phyloP scores from a whole-genome alignment of 1,139 yeast species.

The Kodamaea arcana region DNA sequence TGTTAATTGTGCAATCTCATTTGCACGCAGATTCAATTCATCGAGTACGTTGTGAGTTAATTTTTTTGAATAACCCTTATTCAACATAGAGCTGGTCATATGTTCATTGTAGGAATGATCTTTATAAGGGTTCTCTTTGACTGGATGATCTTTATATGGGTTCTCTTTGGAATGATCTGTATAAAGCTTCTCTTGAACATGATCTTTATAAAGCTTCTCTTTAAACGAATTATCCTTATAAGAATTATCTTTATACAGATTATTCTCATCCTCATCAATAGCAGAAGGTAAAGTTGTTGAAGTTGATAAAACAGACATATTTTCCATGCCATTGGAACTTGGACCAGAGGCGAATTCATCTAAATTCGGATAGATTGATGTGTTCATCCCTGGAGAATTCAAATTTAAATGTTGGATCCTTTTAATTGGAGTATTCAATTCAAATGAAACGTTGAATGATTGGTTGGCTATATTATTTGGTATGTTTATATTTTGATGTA shows the following conservation, averaged over 20 bases:
- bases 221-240: background rate
- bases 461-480: slow-evolving; percentile 4
- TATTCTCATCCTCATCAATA: slow-evolving; percentile 1
- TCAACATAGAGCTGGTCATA: slow-evolving; percentile 24
- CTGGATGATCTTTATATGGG: too few species aligned
- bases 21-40: slow-evolving; percentile 38
- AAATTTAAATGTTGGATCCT: slow-evolving; percentile 32
- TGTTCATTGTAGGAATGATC: background rate
- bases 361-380: slow-evolving; percentile 17
- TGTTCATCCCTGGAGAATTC: slow-evolving; percentile 26
- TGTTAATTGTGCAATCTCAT: slow-evolving; percentile 22
- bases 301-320: background rate
- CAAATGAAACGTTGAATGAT: slow-evolving; percentile 12
- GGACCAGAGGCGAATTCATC: slow-evolving; percentile 8
- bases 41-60: slow-evolving; percentile 38
- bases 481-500: background rate
- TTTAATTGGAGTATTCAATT: slow-evolving; percentile 40
- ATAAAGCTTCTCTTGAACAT: too few species aligned
- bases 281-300: slow-evolving; percentile 3
- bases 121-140: background rate
- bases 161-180: too few species aligned
- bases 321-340: slow-evolving; percentile 1
- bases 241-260: background rate
- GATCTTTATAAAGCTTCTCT: too few species aligned
- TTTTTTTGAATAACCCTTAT: slow-evolving; percentile 39